Percentiles rank a stretch among this genome's conserved stretches.
phyloP scores from a whole-genome alignment of 441 rosid genomes.

The Pelargonium myrrhifolium region DNA sequence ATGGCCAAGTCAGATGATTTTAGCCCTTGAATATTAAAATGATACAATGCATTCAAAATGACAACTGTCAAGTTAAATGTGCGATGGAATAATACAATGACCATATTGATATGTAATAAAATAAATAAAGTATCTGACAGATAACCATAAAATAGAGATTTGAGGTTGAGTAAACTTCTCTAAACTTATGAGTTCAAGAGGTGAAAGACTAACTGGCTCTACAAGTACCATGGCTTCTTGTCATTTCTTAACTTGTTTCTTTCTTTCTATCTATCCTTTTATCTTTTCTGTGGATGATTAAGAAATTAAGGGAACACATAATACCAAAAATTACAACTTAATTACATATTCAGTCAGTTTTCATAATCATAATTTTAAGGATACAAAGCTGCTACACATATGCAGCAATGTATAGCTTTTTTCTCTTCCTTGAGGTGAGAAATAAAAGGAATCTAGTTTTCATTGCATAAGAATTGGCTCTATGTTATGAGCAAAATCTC shows the following conservation, averaged over 20 bases:
- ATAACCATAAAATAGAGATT: background rate
- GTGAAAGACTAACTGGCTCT: background rate
- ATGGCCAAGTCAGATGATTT: slow-evolving; percentile 17
- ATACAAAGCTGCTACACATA: no score
- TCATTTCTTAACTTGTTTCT: background rate
- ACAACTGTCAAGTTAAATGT: background rate
- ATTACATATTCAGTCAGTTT: no score
- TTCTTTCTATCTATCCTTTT: background rate
- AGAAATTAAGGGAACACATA: background rate
- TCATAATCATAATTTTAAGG: no score
- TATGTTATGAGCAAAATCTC: background rate
- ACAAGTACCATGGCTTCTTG: background rate
- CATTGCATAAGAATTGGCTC: background rate
- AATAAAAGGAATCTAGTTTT: no score
- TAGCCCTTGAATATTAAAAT: background rate
- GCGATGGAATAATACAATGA: background rate
- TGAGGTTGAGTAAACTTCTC: background rate
- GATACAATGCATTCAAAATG: background rate
- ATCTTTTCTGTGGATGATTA: background rate
- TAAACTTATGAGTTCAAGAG: background rate
- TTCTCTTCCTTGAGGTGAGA: no score
- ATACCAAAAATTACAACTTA: background rate
- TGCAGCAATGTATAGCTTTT: no score
- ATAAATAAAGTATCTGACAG: background rate
- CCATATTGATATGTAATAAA: background rate